These are phyloP conservation scores for Herpetospermum pedunculosum DNA, from an alignment of 306 rosid genomes.

Conservation along the genomic window DNA sequence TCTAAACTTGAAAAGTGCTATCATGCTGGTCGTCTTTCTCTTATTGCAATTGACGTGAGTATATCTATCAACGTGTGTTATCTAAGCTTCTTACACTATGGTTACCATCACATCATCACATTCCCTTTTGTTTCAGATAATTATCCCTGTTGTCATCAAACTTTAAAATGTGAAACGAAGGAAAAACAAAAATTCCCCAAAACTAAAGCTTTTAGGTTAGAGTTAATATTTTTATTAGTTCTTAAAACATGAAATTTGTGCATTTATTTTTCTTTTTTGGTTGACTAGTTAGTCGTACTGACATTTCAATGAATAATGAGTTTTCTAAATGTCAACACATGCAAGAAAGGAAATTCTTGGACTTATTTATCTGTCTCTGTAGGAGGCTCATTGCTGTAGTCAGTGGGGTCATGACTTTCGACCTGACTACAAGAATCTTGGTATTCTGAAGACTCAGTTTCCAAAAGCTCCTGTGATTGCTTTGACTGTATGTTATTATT, in stretches of 20 bases:
- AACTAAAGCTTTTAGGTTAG: neutral
- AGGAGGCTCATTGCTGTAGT: slow-evolving; percentile 99
- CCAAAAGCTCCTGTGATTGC: slow-evolving; percentile 82
- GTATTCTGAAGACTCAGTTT: slow-evolving; percentile 91
- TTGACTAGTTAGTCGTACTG: neutral
- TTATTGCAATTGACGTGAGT: slow-evolving; percentile 85
- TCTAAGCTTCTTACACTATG: slow-evolving; percentile 9
- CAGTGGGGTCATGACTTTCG: slow-evolving; percentile 99
- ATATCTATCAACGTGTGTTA: neutral
- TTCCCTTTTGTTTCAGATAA: neutral
- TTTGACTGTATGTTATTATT: slow-evolving; percentile 54
- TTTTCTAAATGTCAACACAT: neutral
- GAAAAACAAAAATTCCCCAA: neutral
- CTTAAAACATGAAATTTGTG: neutral
- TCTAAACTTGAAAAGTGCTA: slow-evolving; percentile 96
- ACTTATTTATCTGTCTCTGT: slow-evolving; percentile 6
- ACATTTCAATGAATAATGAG: neutral
- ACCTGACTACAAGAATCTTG: slow-evolving; percentile 92
- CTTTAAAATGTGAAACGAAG: neutral
- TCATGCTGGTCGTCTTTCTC: slow-evolving; percentile 70
- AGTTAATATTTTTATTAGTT: neutral
- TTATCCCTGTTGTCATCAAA: neutral
- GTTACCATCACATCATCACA: neutral
- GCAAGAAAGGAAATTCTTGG: neutral
- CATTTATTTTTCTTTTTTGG: neutral